Evolutionary conservation across 129 eudicot species (phyloP).

Genomic region (Flaveria robusta): DNA sequence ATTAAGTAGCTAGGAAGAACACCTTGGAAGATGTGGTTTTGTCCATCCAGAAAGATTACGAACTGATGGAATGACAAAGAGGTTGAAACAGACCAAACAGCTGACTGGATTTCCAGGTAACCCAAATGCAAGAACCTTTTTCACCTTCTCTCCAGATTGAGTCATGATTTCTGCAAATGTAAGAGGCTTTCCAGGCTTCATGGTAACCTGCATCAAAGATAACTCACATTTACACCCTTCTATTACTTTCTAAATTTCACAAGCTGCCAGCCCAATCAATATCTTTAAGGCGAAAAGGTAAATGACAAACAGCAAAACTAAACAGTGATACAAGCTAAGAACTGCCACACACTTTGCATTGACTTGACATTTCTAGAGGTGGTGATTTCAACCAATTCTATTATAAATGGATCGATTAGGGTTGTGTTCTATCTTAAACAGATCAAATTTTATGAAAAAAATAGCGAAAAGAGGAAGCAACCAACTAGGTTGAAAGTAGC

Average conservation of each 20-base stretch:
- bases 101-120: constrained; percentile 98
- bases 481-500: neutral
- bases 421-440: neutral
- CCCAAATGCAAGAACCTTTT: constrained; percentile 78
- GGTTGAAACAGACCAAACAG: constrained; percentile 89
- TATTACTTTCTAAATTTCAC: constrained; percentile 8
- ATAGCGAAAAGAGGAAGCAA: neutral
- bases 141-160: constrained; percentile 40
- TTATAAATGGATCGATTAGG: neutral
- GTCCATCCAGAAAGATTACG: constrained; percentile 87
- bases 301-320: neutral
- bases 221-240: constrained; percentile 9
- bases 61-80: constrained; percentile 83
- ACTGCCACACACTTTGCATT: neutral
- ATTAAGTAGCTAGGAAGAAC: constrained; percentile 20
- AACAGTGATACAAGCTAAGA: neutral
- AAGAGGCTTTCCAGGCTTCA: constrained; percentile 96
- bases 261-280: neutral
- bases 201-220: constrained; percentile 50
- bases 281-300: constrained; percentile 7
- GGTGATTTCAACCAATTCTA: neutral
- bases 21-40: constrained; percentile 81
- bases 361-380: neutral
- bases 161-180: constrained; percentile 84
- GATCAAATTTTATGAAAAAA: neutral